A percentile compares a stretch with the other conserved stretches of the same genome.
phyloP scores from a whole-genome alignment of 1,139 yeast species.

The Nadsonia commutata region DNA sequence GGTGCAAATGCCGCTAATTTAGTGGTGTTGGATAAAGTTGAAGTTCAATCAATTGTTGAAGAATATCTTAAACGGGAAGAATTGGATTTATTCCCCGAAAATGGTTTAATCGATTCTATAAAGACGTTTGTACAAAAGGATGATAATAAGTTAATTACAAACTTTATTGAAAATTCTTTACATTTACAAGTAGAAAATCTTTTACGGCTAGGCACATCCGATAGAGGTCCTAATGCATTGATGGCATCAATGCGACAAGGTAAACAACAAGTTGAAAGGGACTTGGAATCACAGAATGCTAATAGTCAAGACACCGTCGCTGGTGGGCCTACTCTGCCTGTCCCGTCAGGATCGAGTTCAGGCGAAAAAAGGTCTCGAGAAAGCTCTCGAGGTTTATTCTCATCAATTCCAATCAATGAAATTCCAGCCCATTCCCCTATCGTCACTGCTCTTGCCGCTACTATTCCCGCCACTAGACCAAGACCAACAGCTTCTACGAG shows the following conservation, averaged over 20 bases:
- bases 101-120: constrained; percentile 63
- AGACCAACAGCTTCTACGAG: too few relatives aligned
- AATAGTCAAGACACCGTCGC: constrained; percentile 14
- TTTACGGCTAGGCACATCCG: constrained; percentile 27
- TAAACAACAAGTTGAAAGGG: background rate
- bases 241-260: background rate
- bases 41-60: constrained; percentile 46
- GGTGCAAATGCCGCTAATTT: constrained; percentile 3
- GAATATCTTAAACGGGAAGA: constrained; percentile 48
- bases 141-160: constrained; percentile 55
- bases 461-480: too few relatives aligned
- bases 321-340: too few relatives aligned
- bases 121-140: constrained; percentile 65
- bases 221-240: constrained; percentile 6
- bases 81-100: constrained; percentile 58
- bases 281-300: constrained; percentile 12
- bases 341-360: too few relatives aligned
- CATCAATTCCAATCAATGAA: background rate
- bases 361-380: background rate
- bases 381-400: background rate
- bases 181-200: constrained; percentile 46
- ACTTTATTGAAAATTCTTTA: constrained; percentile 55
- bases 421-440: background rate
- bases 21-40: constrained; percentile 27
- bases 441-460: too few relatives aligned